These are phyloP conservation scores for Acanthamoeba sp. DNA, from an alignment of 208 protist genomes.

Conservation along the genomic window DNA sequence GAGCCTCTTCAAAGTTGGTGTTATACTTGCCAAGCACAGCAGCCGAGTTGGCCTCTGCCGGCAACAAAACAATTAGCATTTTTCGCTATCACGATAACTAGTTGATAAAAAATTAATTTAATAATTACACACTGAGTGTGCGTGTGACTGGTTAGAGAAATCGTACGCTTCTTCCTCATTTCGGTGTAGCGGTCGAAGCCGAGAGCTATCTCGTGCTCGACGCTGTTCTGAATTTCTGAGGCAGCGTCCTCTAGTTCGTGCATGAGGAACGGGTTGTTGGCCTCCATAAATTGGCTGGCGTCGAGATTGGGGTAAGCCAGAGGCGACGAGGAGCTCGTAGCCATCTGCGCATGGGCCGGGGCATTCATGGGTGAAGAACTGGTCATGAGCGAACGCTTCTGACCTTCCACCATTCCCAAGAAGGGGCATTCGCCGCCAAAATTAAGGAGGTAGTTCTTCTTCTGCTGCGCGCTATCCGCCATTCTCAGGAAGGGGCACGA, in stretches of 20 bases:
- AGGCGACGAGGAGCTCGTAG: background rate
- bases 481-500: constrained; percentile 75
- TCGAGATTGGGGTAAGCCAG: background rate
- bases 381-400: constrained; percentile 17
- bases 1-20: constrained; percentile 71
- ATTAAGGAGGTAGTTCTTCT: constrained; percentile 40
- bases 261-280: constrained; percentile 35
- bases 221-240: background rate
- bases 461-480: background rate
- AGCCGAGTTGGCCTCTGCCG: constrained; percentile 22
- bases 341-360: constrained; percentile 59
- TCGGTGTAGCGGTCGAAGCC: constrained; percentile 26
- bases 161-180: constrained; percentile 54
- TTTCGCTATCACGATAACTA: background rate
- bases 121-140: background rate
- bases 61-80: background rate
- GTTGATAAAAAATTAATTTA: background rate
- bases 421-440: constrained; percentile 75
- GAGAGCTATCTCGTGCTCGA: constrained; percentile 20
- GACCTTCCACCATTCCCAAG: constrained; percentile 68
- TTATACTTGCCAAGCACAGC: constrained; percentile 33
- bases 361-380: constrained; percentile 11
- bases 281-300: background rate
- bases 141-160: background rate
- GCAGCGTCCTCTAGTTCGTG: background rate